Evolutionary conservation across 306 rosid genomes (phyloP), one percentile per base, ranked within the genome.

Genomic region (Corylus americana): DNA sequence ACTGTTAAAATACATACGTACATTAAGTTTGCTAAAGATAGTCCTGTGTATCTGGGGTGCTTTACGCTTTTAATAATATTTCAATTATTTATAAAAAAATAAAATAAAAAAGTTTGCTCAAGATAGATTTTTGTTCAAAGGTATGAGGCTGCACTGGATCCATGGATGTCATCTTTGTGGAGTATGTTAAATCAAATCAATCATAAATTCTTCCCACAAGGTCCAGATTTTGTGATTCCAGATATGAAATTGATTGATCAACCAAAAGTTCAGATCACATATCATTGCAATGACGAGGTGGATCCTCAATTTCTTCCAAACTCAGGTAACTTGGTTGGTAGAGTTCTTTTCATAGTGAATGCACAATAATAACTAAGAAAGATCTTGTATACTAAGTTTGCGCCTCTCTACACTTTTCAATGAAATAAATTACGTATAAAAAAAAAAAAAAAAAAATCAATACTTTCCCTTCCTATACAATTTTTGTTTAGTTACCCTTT

Each of bases 101-200:
- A 31, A 29, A 29, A 29, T 1, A 29, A 29, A 37, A 37, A 22
- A 17, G 47, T 22, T 57, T 83, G 64, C 77, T 77, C 71, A 59
- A 77, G 50, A 61, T 78, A 55, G 81, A 54, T 75, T 55, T 73
- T 50, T 55, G 17, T 83, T 74, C 72, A 68, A 70, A 92, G 98
- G 81, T 94, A 91, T 74, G 98, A 94, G 86, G 98, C 92, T 83
- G 92, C 93, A 76, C 91, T 94, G 80, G 98, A 94, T 90, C 91
- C 95, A 42, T 94, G 98, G 97, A 86, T 92, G 91, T 71, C 86
- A 81, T 91, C 95, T 48, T 77, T 94, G 63, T 94, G 98, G 97
- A 83, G 76, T 68, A 79, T 66, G 37, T 85, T 94, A 85, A 76
- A 81, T 83, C 76, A 74, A 63, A 80, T 79, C 68, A 82, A 86